Conservation (phyloP, 208 protist species). For the Polymyxa betae region DNA sequence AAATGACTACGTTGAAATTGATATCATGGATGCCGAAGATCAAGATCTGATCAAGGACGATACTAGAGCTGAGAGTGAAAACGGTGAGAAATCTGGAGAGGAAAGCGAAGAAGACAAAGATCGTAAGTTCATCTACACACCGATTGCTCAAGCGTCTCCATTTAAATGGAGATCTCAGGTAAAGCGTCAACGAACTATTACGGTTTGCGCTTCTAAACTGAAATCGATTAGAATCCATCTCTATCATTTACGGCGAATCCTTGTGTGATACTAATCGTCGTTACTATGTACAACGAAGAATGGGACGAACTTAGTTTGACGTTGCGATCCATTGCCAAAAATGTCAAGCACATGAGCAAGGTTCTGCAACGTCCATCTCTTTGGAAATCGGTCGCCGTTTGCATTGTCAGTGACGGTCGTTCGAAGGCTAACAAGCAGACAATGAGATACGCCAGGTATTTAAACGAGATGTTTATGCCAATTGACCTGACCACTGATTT, state of each 20-base stretch:
- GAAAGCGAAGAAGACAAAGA: slow-evolving; percentile 2
- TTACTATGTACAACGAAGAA: slow-evolving; percentile 53
- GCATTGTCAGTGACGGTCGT: slow-evolving; percentile 21
- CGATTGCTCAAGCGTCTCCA: not conserved
- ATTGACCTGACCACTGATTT: not conserved
- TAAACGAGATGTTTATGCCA: not conserved
- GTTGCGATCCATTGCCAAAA: slow-evolving; percentile 15
- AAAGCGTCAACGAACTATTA: not conserved
- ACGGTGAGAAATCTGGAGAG: not conserved
- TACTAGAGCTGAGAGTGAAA: not conserved
- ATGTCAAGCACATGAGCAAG: slow-evolving; percentile 50
- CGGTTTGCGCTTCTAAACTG: not conserved
- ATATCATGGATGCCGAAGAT: not conserved
- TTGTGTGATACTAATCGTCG: slow-evolving; percentile 27
- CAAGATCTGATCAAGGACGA: not conserved
- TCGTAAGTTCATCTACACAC: not conserved
- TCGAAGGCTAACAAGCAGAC: not conserved
- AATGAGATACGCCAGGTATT: slow-evolving; percentile 39
- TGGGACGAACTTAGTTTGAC: slow-evolving; percentile 25
- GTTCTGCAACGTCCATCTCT: not conserved
- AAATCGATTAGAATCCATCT: not conserved
- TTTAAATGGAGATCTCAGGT: slow-evolving; percentile 31
- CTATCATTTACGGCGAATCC: not conserved
- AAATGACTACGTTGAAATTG: not conserved
- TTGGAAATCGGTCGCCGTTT: slow-evolving; percentile 48